Conservation (phyloP, 176 grass and related monocot species). For the Alopecurus myosuroides region DNA sequence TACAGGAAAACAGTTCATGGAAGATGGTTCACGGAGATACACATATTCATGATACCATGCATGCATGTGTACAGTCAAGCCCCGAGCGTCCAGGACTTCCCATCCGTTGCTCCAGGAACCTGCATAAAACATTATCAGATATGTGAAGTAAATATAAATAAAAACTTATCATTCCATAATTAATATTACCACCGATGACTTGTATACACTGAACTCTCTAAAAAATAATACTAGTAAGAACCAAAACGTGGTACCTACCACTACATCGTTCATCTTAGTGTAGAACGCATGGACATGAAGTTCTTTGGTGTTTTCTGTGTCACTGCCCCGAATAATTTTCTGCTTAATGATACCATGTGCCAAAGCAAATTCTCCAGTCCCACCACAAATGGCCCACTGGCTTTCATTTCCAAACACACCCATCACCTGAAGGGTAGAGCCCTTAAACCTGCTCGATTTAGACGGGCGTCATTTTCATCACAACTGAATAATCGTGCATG, state of each 20-base stretch:
- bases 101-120: background rate
- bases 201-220: no score
- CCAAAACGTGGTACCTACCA: background rate
- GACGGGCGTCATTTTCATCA: no score
- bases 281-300: background rate
- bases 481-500: no score
- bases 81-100: background rate
- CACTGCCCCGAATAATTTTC: background rate
- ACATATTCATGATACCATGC: background rate
- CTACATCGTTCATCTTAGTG: background rate
- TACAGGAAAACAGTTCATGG: no score
- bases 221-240: background rate
- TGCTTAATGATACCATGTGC: conserved; percentile 11
- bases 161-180: no score
- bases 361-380: background rate
- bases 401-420: background rate
- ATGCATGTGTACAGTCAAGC: background rate
- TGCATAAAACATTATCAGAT: background rate
- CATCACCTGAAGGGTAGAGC: background rate
- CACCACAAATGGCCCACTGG: background rate
- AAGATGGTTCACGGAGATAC: no score
- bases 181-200: no score
- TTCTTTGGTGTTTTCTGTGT: background rate
- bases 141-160: background rate
- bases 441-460: background rate